phyloP scores from a whole-genome alignment of 768 basidiomycete genomes.

The Lentinula edodes region DNA sequence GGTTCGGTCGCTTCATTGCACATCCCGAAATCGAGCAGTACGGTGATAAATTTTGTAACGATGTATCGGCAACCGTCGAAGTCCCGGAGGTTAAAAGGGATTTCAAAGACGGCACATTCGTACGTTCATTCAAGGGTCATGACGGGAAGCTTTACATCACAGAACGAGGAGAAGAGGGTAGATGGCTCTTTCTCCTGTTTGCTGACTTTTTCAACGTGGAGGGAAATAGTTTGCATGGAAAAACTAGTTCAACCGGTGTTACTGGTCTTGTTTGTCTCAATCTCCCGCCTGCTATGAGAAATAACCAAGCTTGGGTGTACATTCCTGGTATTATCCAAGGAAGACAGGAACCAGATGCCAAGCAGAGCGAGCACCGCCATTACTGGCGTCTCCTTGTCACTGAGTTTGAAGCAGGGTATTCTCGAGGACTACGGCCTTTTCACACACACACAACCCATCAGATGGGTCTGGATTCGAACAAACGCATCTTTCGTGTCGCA shows the following conservation, averaged over 20 bases:
- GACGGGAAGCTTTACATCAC: not conserved
- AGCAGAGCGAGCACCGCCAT: slow-evolving; percentile 1
- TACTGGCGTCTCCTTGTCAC: not conserved
- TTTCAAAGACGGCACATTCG: not conserved
- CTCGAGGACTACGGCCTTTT: not conserved
- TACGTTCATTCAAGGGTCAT: not conserved
- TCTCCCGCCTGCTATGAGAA: too few relatives aligned
- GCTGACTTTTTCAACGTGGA: slow-evolving; percentile 5
- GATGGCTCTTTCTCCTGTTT: slow-evolving; percentile 5
- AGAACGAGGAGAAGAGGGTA: slow-evolving; percentile 1
- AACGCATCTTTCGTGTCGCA: slow-evolving; percentile 1
- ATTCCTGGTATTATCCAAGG: slow-evolving; percentile 5
- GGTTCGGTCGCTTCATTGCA: slow-evolving; percentile 4
- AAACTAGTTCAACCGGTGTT: not conserved
- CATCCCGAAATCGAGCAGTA: not conserved
- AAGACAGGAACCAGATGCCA: not conserved
- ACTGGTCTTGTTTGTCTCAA: not conserved
- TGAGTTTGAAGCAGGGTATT: not conserved
- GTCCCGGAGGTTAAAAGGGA: not conserved
- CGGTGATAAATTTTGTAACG: slow-evolving; percentile 1
- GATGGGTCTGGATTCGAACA: not conserved
- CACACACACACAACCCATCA: not conserved
- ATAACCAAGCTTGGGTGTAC: not conserved
- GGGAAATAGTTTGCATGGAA: not conserved
- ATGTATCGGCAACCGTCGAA: not conserved